Conservation (phyloP, 208 protist genomes). For the Trypanosoma avium region DNA sequence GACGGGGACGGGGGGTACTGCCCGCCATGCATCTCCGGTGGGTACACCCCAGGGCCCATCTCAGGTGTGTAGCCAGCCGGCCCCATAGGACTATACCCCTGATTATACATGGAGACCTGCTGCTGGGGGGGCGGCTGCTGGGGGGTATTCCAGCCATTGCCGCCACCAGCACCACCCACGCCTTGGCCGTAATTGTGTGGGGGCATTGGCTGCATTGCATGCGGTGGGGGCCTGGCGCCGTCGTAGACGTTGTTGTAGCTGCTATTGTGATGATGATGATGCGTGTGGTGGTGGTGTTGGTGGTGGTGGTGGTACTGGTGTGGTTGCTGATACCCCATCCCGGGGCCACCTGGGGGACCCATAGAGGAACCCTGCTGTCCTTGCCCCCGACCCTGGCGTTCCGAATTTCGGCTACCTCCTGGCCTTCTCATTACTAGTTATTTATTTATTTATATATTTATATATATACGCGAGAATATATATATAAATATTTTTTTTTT, state of each 20-base stretch:
- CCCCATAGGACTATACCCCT: slow-evolving; percentile 29
- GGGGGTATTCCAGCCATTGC: slow-evolving; percentile 22
- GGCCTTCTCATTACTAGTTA: slow-evolving; percentile 13
- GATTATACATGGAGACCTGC: slow-evolving; percentile 48
- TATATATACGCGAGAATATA: no score
- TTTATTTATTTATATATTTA: no score
- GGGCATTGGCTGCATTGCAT: slow-evolving; percentile 25
- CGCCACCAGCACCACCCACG: slow-evolving; percentile 26
- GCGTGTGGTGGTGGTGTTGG: slow-evolving; percentile 17
- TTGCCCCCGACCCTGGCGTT: slow-evolving; percentile 20
- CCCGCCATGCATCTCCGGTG: slow-evolving; percentile 14
- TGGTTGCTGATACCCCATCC: slow-evolving; percentile 23
- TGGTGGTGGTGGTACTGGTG: slow-evolving; percentile 29
- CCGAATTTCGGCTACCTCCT: slow-evolving; percentile 23
- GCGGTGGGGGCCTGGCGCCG: slow-evolving; percentile 19
- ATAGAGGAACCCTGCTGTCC: slow-evolving; percentile 30
- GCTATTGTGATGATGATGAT: slow-evolving; percentile 31
- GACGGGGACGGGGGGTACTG: slow-evolving; percentile 26
- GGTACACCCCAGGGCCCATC: slow-evolving; percentile 1
- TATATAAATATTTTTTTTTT: slow-evolving; percentile 8
- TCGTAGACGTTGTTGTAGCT: slow-evolving; percentile 29
- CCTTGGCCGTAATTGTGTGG: slow-evolving; percentile 30
- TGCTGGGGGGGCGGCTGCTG: slow-evolving; percentile 38
- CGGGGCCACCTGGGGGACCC: slow-evolving; percentile 13
- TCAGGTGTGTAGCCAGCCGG: not conserved